Evolutionary conservation across 1,139 yeast species (phyloP), one percentile per base, ranked within the genome.

Genomic region (Blastobotrys malaysiensis): DNA sequence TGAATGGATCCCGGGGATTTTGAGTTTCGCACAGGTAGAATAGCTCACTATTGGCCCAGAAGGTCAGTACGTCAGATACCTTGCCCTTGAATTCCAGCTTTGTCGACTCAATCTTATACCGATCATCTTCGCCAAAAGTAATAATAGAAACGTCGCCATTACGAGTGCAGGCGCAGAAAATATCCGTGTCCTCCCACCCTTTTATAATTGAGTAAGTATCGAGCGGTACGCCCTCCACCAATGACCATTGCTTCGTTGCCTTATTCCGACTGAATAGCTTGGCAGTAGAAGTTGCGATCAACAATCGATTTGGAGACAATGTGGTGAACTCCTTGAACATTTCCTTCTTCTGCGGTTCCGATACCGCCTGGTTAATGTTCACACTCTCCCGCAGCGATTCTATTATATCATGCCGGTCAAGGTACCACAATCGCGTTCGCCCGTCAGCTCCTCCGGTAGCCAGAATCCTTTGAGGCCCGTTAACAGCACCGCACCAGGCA

Each of bases 401-500:
- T 2, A 61, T 56, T 59, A 68, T 56, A 21, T 64, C 57, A 55
- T 63, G 51, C 59, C 61, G 61, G 52, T 64, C 60, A 27, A 86
- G 66, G 63, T 85, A 86, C 63, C 84, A 82, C 5, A 86, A 59
- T 55, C 88, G 75, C 1, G 90, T 71, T 60, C 88, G 78, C 1
- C 97, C 97, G 68, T 90, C 97, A 49, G 95, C 93, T 44, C 97
- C 97, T 46, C 96, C 91, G 14, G 74, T 70, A 1, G 82, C 89
- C 20, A 84, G 81, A 9, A 83, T 63, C 36, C 73, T 65, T 48
- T 73, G 66, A 2, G 68, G 63, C 1, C 74, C 76, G 54, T 79
- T 76, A 0, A 86, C 76, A 55, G 85, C 91, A 5, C 88, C 81
- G 43, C 89, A 80, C 99, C 99, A 93, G 0, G 87, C 80, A 65